A percentile compares a stretch with the other conserved stretches of the same genome.
These are phyloP conservation scores for Raddia distichophylla DNA, from an alignment of 176 grass and related monocot species.

Conservation along the genomic window DNA sequence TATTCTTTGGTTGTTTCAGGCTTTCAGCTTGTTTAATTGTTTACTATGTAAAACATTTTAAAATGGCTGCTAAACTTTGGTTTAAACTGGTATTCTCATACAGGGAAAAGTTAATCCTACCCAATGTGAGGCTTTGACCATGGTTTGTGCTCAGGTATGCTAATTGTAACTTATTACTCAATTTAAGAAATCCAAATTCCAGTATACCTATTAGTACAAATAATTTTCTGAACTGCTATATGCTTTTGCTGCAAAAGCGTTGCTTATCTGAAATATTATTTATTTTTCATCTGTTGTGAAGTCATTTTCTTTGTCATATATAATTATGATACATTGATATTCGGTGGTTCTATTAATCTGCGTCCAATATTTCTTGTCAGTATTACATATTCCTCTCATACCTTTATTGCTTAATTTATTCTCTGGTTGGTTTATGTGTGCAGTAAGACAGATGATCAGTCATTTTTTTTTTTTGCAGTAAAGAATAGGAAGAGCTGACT, in stretches of 20 bases:
- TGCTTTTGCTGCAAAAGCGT: constrained; percentile 19
- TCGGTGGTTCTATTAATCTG: neutral
- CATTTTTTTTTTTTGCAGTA: neutral
- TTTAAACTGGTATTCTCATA: constrained; percentile 42
- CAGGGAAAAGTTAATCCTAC: constrained; percentile 99
- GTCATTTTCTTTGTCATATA: neutral
- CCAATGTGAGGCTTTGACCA: constrained; percentile 94
- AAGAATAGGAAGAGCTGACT: neutral
- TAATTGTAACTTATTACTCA: constrained; percentile 14
- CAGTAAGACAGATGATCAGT: neutral
- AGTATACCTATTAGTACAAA: neutral
- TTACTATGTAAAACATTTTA: neutral
- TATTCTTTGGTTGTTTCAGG: constrained; percentile 35
- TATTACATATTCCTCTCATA: neutral
- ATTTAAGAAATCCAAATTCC: constrained; percentile 11
- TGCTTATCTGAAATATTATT: constrained; percentile 11
- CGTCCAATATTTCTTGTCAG: neutral
- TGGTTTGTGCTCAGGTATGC: constrained; percentile 97
- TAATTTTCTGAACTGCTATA: constrained; percentile 24
- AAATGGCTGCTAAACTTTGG: neutral
- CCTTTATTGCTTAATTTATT: neutral
- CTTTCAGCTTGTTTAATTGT: neutral
- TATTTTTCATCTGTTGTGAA: neutral
- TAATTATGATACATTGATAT: constrained; percentile 12
- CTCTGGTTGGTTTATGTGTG: neutral